Evolutionary conservation across 2,329 filamentous ascomycete species (phyloP).

Genomic region (Torrubiella hemipterigena): DNA sequence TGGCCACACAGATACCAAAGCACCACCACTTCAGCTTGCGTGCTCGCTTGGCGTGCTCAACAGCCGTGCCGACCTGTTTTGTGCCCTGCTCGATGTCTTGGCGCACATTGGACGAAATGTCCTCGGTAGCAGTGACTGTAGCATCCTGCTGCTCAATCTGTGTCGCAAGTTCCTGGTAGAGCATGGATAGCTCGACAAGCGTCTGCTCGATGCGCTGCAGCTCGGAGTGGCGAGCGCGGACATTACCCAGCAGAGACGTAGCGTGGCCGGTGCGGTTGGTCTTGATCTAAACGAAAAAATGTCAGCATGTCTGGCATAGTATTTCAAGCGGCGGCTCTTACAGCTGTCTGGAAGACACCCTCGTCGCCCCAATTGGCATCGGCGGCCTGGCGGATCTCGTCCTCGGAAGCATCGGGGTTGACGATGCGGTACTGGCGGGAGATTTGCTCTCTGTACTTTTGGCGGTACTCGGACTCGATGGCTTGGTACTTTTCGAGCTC

Average conservation of each 20-base stretch:
- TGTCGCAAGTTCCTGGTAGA: conserved; percentile 66
- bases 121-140: conserved; percentile 48
- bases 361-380: conserved; percentile 65
- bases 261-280: conserved; percentile 65
- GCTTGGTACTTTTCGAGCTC: conserved; percentile 59
- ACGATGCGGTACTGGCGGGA: conserved; percentile 71
- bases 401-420: conserved; percentile 66
- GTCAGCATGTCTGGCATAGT: conserved; percentile 1
- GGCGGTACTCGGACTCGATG: conserved; percentile 60
- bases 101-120: conserved; percentile 53
- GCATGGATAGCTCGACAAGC: conserved; percentile 53
- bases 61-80: conserved; percentile 55
- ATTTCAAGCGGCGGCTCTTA: conserved; percentile 32
- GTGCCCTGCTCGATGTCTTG: conserved; percentile 59
- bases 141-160: conserved; percentile 62
- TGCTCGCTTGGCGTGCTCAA: conserved; percentile 51
- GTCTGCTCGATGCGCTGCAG: conserved; percentile 71
- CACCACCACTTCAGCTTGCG: conserved; percentile 79
- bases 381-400: conserved; percentile 57
- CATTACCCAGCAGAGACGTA: conserved; percentile 60
- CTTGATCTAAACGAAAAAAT: conserved; percentile 44
- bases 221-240: conserved; percentile 73
- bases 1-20: conserved; percentile 46
- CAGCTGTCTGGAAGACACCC: conserved; percentile 72
- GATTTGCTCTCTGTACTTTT: conserved; percentile 66